A percentile compares a stretch with the other conserved stretches of the same genome.
Conservation (phyloP, 257 asterid genomes). For the Przewalskia tangutica region DNA sequence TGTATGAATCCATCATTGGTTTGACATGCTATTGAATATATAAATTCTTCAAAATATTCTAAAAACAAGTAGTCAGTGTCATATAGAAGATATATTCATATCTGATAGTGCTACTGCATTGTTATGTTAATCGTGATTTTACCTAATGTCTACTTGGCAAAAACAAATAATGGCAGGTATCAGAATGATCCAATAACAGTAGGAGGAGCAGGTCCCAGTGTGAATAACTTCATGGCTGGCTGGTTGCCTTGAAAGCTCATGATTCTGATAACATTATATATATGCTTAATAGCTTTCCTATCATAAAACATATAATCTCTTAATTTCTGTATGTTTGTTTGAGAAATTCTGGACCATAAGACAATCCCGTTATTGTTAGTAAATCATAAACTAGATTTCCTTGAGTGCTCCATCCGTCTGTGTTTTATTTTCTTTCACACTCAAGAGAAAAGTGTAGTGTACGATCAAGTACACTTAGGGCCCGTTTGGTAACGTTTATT, state of each 20-base stretch:
- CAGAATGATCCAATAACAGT: slow-evolving; percentile 56
- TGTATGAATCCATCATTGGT: neutral
- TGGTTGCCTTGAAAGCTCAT: slow-evolving; percentile 57
- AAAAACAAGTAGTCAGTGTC: neutral
- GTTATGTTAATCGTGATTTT: neutral
- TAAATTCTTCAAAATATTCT: neutral
- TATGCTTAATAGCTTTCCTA: neutral
- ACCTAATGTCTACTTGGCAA: too few species aligned
- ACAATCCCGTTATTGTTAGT: neutral
- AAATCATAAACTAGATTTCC: neutral
- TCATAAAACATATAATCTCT: neutral
- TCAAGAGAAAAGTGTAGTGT: too few species aligned
- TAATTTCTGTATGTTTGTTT: neutral
- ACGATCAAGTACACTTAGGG: too few species aligned
- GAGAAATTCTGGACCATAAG: neutral
- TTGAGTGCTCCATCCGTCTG: too few species aligned
- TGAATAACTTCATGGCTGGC: slow-evolving; percentile 77
- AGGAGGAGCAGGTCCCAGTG: slow-evolving; percentile 80
- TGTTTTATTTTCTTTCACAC: too few species aligned
- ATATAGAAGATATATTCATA: neutral
- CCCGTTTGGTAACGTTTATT: too few species aligned
- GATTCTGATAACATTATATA: neutral
- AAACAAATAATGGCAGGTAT: slow-evolving; percentile 34
- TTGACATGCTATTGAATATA: neutral
- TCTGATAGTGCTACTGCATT: neutral